A percentile compares a stretch with the other conserved stretches of the same genome.
phyloP scores from a whole-genome alignment of 345 rosid species.

The Sonneratia caseolaris region DNA sequence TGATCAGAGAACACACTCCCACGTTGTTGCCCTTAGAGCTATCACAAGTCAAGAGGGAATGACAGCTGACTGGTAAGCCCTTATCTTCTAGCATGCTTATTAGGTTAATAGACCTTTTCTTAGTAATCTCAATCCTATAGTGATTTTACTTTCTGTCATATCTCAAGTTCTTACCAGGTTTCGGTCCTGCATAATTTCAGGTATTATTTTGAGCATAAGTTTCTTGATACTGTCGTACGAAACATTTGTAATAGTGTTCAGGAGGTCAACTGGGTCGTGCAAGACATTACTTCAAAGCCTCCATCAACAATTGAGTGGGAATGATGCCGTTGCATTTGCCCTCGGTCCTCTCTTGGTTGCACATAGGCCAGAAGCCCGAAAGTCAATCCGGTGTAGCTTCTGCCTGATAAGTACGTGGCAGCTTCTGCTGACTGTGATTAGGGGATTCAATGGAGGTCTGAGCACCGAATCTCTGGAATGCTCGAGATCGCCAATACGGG shows the following conservation, averaged over 20 bases:
- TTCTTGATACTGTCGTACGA: constrained; percentile 73
- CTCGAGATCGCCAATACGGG: too few relatives aligned
- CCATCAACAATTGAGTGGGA: constrained; percentile 99
- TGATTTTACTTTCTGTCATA: background rate
- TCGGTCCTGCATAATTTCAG: constrained; percentile 24
- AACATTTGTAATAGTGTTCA: constrained; percentile 90
- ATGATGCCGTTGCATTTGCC: constrained; percentile 18
- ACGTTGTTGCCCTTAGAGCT: constrained; percentile 97
- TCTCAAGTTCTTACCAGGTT: background rate
- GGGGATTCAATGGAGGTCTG: too few relatives aligned
- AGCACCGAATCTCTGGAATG: too few relatives aligned
- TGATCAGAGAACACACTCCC: constrained; percentile 97
- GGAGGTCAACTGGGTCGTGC: constrained; percentile 93
- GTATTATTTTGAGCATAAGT: constrained; percentile 90
- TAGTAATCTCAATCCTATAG: background rate
- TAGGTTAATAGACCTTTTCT: background rate
- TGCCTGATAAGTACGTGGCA: background rate
- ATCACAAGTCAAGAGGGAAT: constrained; percentile 99
- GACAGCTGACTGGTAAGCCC: constrained; percentile 93
- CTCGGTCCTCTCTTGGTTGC: background rate
- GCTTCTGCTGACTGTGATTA: background rate
- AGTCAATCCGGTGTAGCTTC: background rate
- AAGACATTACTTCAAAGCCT: constrained; percentile 95
- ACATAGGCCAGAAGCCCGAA: background rate
- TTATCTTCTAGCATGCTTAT: background rate